A percentile compares a stretch with the other conserved stretches of the same genome.
These are phyloP conservation scores for Trypanosoma scelopori DNA, from an alignment of 208 protist genomes.

Conservation along the genomic window DNA sequence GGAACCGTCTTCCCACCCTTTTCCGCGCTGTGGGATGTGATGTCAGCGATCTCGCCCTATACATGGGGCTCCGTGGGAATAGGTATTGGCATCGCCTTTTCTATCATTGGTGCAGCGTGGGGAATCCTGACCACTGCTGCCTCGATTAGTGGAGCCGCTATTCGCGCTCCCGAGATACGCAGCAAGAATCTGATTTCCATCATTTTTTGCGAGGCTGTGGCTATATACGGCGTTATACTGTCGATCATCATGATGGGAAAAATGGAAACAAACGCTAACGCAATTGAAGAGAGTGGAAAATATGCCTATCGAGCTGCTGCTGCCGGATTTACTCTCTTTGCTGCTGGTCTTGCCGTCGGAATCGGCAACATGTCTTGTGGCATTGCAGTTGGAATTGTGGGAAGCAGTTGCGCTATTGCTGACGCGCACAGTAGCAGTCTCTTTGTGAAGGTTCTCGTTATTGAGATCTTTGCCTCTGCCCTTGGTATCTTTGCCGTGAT, in stretches of 20 bases:
- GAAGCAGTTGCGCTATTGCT: slow-evolving; percentile 95
- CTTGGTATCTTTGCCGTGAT: slow-evolving; percentile 98
- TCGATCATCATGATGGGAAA: slow-evolving; percentile 98
- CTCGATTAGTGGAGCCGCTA: slow-evolving; percentile 85
- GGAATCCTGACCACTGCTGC: slow-evolving; percentile 88
- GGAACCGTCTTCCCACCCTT: slow-evolving; percentile 85
- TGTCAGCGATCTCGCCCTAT: slow-evolving; percentile 71
- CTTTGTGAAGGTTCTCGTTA: slow-evolving; percentile 98
- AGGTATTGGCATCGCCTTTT: slow-evolving; percentile 76
- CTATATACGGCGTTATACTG: slow-evolving; percentile 99
- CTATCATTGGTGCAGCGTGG: slow-evolving; percentile 87
- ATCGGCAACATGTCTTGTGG: slow-evolving; percentile 96
- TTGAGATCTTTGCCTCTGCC: slow-evolving; percentile 98
- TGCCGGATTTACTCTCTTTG: slow-evolving; percentile 94
- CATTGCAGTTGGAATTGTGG: slow-evolving; percentile 95
- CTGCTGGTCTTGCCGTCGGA: slow-evolving; percentile 93
- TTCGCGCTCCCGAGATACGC: slow-evolving; percentile 85
- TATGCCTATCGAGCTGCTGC: slow-evolving; percentile 51
- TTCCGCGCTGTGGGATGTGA: slow-evolving; percentile 70
- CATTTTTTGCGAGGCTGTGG: slow-evolving; percentile 99
- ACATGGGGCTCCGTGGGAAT: slow-evolving; percentile 81
- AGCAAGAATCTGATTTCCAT: slow-evolving; percentile 96
- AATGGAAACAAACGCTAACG: slow-evolving; percentile 60
- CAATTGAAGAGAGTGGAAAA: slow-evolving; percentile 37
- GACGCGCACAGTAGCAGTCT: slow-evolving; percentile 93